Evolutionary conservation across 208 protist species (phyloP).

Genomic region (Trypanosoma conorhini): DNA sequence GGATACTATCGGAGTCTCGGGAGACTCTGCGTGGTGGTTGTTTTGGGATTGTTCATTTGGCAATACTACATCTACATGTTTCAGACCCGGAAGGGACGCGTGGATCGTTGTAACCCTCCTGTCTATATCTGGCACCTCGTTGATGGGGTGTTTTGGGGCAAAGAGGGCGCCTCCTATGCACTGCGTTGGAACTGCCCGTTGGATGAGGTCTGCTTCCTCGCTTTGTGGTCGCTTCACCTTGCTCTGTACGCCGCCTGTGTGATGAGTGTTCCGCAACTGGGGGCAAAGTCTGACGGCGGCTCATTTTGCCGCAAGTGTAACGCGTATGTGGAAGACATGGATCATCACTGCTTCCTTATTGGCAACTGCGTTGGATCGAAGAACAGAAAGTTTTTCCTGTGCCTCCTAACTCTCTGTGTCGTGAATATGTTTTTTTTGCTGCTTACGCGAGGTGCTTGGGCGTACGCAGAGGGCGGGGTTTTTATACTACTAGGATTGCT

Average conservation of each 20-base stretch:
- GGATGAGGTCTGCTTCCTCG: constrained; percentile 37
- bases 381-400: constrained; percentile 44
- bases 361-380: constrained; percentile 54
- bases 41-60: constrained; percentile 49
- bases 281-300: neutral
- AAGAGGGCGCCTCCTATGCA: neutral
- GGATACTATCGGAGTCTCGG: constrained; percentile 30
- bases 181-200: constrained; percentile 9
- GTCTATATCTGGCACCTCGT: constrained; percentile 10
- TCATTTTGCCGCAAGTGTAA: constrained; percentile 48
- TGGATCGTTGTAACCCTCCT: constrained; percentile 15
- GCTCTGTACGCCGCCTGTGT: constrained; percentile 42
- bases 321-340: constrained; percentile 37
- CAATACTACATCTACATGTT: constrained; percentile 68
- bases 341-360: constrained; percentile 75
- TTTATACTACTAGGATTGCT: constrained; percentile 38
- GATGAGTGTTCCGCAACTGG: constrained; percentile 44
- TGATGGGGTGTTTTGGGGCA: constrained; percentile 2
- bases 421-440: constrained; percentile 55
- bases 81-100: constrained; percentile 15
- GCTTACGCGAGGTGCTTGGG: constrained; percentile 41
- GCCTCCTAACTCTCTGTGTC: constrained; percentile 33
- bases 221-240: constrained; percentile 31
- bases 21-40: constrained; percentile 31
- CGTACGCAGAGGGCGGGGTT: constrained; percentile 25